phyloP scores from a whole-genome alignment of 768 basidiomycete species.

The Tulasnella sp. region DNA sequence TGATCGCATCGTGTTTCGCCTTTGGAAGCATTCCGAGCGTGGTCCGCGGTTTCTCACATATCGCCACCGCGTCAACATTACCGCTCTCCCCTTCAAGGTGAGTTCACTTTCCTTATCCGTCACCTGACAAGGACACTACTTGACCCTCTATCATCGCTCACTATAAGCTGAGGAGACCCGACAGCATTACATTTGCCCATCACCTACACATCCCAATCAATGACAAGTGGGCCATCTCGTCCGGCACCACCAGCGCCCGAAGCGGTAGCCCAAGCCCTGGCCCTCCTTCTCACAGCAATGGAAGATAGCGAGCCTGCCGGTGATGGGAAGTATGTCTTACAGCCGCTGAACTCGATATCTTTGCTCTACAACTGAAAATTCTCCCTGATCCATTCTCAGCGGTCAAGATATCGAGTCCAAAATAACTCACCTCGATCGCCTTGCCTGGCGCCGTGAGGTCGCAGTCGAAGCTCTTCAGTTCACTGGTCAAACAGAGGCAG shows the following conservation, averaged over 20 bases:
- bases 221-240: background rate
- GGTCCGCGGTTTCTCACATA: too few species aligned
- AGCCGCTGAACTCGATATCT: background rate
- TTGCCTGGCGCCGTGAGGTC: background rate
- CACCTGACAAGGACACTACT: background rate
- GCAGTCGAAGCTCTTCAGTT: background rate
- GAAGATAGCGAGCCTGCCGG: background rate
- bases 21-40: too few species aligned
- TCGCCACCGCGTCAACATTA: too few species aligned
- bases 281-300: background rate
- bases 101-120: too few species aligned
- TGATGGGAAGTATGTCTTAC: too few species aligned
- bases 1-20: too few species aligned
- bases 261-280: background rate
- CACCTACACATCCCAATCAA: background rate
- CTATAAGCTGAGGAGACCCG: too few species aligned
- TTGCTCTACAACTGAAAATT: background rate
- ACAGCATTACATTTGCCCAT: background rate
- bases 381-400: background rate
- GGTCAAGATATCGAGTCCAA: background rate
- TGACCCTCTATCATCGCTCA: background rate
- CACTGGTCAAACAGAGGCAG: background rate
- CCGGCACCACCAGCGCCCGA: background rate
- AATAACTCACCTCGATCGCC: background rate
- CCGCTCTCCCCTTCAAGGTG: too few species aligned